Percentiles rank a stretch among this genome's conserved stretches.
Evolutionary conservation across 129 eudicot genomes (phyloP).

Genomic region (Dittrichia graveolens): DNA sequence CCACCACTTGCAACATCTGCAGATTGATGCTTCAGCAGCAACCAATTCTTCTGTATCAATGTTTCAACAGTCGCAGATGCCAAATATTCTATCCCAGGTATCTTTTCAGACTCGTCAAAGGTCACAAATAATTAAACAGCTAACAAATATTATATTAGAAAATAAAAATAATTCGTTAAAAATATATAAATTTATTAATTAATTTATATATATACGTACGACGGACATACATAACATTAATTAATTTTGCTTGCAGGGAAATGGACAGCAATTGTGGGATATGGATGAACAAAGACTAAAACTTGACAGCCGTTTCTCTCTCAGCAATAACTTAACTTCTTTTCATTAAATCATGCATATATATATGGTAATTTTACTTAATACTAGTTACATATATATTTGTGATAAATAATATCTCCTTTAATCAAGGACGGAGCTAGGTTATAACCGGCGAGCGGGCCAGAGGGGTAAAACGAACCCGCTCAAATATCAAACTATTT

Average conservation of each 20-base stretch:
- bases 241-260: slow-evolving; percentile 52
- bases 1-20: slow-evolving; percentile 37
- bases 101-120: slow-evolving; percentile 31
- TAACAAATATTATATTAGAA: neutral
- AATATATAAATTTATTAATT: no score
- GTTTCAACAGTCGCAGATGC: slow-evolving; percentile 56
- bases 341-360: slow-evolving; percentile 41
- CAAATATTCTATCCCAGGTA: slow-evolving; percentile 59
- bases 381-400: neutral
- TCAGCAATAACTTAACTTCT: slow-evolving; percentile 65
- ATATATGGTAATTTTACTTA: neutral
- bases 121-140: slow-evolving; percentile 8
- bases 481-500: no score
- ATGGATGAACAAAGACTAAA: slow-evolving; percentile 68
- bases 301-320: slow-evolving; percentile 49
- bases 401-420: neutral
- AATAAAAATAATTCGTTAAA: neutral
- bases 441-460: no score
- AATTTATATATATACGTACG: no score
- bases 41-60: slow-evolving; percentile 35
- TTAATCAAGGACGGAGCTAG: no score
- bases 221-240: no score
- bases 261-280: slow-evolving; percentile 72
- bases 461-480: no score
- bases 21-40: slow-evolving; percentile 42